A percentile compares a stretch with the other conserved stretches of the same genome.
phyloP scores from a whole-genome alignment of 2,329 filamentous ascomycete genomes.

The Aspergillus bombycis region DNA sequence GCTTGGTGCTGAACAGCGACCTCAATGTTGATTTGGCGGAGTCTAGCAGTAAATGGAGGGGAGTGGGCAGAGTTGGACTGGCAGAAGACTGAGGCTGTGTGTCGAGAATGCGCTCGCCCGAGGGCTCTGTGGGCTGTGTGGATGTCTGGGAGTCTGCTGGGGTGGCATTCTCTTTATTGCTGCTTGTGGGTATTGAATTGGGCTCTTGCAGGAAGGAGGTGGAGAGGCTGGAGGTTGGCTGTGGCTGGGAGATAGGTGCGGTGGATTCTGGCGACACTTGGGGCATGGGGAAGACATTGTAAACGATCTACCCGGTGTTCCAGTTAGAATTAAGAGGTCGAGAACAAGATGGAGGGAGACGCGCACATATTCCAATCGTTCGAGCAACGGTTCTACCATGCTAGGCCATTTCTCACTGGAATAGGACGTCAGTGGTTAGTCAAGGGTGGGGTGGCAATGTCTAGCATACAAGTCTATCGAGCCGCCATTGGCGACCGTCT shows the following conservation, averaged over 20 bases:
- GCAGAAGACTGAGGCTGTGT: conserved; percentile 48
- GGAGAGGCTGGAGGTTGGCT: conserved; percentile 25
- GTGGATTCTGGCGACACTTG: conserved; percentile 51
- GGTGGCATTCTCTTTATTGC: conserved; percentile 43
- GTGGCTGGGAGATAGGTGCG: conserved; percentile 34
- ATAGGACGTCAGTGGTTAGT: conserved; percentile 33
- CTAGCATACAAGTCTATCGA: conserved; percentile 59
- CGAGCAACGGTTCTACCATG: conserved; percentile 66
- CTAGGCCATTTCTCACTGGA: conserved; percentile 69
- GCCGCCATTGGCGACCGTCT: conserved; percentile 60
- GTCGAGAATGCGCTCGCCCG: conserved; percentile 46
- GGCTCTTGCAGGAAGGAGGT: conserved; percentile 32
- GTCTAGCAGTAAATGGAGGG: conserved; percentile 64
- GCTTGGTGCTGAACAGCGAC: conserved; percentile 69
- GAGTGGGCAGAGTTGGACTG: conserved; percentile 60
- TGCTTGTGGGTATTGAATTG: conserved; percentile 33
- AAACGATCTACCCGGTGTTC: conserved; percentile 64
- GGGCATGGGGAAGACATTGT: conserved; percentile 75
- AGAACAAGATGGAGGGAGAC: background rate
- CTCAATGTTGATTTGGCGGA: conserved; percentile 64
- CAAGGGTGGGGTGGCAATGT: too few relatives aligned
- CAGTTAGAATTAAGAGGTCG: background rate
- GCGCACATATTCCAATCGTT: conserved; percentile 67
- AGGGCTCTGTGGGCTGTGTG: conserved; percentile 45
- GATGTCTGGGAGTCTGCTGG: conserved; percentile 34